Base-by-base conservation (phyloP, 1,284 basidiomycete species). In the Paramarasmius palmivorus region DNA sequence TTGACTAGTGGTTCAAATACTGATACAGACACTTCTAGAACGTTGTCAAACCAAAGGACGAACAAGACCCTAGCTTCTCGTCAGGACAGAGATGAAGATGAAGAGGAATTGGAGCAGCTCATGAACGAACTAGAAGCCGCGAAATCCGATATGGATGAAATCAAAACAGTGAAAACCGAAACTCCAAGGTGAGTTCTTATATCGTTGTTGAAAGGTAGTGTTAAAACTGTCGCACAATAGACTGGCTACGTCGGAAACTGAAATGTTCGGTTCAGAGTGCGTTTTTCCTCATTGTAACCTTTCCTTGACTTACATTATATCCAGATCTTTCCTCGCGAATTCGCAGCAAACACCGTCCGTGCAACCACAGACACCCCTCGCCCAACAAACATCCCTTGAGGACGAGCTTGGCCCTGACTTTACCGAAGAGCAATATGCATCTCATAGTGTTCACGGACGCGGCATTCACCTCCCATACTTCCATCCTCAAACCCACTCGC, bases 401-500 rank as follows among this genome's bases (percentile, higher is more conserved):
- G 39, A 32, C 29, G 29, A 53, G 37, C 55, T 56, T 39, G 54
- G 47, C 14, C 59, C 49, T 17, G 58, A 39, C 12, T 66, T 63
- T 52, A 65, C 70, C 1, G 81, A 83, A 61, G 63, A 73, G 51
- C 68, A 76, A 59, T 75, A 75, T 51, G 74, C 80, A 17, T 73
- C 83, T 14, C 73, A 75, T 38, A 64, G 86, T 45, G 71, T 88
- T 8, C 79, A 82, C 58, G 87, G 88, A 0, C 83, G 87, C 19
- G 71, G 75, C 25, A 59, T 84, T 54, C 73, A 80, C 58, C 68
- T 69, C 0, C 77, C 88, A 0, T 75, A 70, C 62, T 75, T 77
- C 49, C 84, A 88, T 58, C 78, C 83, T 1, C 77, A 74, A 22
- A 87, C 86, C 3, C 84, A 94, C 72, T 73, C 76, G 53, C 77